phyloP scores from a whole-genome alignment of 2,329 filamentous ascomycete genomes.

The Aspergillus eucalypticola region DNA sequence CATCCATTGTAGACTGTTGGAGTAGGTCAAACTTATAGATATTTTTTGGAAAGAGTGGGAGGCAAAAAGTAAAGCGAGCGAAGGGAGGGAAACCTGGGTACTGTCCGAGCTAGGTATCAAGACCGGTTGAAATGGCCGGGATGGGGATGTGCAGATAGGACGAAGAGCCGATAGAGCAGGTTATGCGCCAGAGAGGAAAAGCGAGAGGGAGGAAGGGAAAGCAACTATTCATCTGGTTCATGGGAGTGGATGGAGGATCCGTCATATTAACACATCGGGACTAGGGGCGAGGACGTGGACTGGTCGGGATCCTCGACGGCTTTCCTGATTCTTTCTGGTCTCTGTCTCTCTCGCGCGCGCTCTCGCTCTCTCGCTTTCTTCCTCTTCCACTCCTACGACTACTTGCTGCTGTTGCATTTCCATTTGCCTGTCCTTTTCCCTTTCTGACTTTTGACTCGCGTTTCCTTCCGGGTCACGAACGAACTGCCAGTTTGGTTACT shows the following conservation, averaged over 20 bases:
- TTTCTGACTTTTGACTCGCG: slow-evolving; percentile 14
- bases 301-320: slow-evolving; percentile 37
- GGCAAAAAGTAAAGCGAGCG: background rate
- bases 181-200: background rate
- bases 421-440: slow-evolving; percentile 10
- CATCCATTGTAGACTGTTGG: no score
- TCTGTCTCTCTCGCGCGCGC: slow-evolving; percentile 8
- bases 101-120: no score
- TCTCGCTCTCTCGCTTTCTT: background rate
- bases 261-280: slow-evolving; percentile 46
- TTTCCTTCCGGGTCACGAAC: slow-evolving; percentile 7
- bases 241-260: slow-evolving; percentile 37
- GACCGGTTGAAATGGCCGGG: no score
- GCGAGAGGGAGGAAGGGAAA: slow-evolving; percentile 8
- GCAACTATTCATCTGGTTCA: slow-evolving; percentile 23
- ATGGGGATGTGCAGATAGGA: no score
- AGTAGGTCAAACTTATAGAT: no score
- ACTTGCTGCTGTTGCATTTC: slow-evolving; percentile 9
- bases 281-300: slow-evolving; percentile 39
- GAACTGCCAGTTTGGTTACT: background rate
- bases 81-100: no score
- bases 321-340: slow-evolving; percentile 28
- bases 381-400: no score
- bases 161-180: no score
- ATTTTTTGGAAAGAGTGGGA: background rate